Base-by-base conservation (phyloP, 345 rosid species). In the Carallia pectinifolia region DNA sequence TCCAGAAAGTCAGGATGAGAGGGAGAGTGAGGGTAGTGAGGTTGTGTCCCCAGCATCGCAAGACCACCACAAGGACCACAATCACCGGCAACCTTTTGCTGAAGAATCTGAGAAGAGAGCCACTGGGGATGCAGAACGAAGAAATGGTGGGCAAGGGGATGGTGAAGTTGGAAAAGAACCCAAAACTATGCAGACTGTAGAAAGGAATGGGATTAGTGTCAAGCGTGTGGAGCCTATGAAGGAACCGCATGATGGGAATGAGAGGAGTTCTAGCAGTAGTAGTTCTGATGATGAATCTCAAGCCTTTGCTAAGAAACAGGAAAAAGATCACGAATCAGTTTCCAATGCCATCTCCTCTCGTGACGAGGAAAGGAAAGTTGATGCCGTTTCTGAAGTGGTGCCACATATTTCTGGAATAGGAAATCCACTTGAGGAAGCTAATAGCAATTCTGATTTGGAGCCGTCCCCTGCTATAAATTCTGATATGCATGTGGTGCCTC, bases 201-300 rank as follows among this genome's bases (percentile, higher is more conserved):
- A 80, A 83, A 77, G 74, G 13, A 68, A 70, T 69, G 74, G 65
- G 73, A 71, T 83, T 67, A 56, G 30, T 36, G 74, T 79, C 68
- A 71, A 72, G 71, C 70, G 70, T 31, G 66, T 65, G 56, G 85
- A 85, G 55, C 64, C 68, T 47, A 50, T 12, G 54, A 72, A 81
- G 78, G 79, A 66, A 6, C 47, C 59, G 2, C 80, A 50, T 55
- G 48, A 50, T 40, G 70, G 54, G 9, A 60, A 72, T 79, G 83
- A 73, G 33, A 79, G 74, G 66, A 89, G 87, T 79, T 82, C 86
- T 53, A 80, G 82, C 66, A 71, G 76, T 16, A 80, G 82, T 55
- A 80, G 85, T 76, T 83, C 89, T 10, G 89, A 85, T 75, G 85
- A 86, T 18, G 92, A 87, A 53, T 83, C 93, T 68, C 65, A 44